Evolutionary conservation across 1,284 basidiomycete genomes (phyloP).

Genomic region (Ustilago bromivora): DNA sequence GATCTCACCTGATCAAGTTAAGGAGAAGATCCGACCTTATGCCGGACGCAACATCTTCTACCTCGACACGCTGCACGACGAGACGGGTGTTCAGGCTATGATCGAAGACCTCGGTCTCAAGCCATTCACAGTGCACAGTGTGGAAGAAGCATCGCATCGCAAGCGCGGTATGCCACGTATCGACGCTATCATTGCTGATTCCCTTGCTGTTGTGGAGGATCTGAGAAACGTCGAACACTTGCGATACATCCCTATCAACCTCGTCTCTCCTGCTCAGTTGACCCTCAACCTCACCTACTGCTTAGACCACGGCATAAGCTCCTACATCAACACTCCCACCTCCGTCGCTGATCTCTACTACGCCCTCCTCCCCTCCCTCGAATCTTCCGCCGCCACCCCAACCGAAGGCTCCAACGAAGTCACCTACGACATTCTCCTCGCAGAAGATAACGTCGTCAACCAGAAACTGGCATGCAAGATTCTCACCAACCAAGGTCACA

Average conservation of each 20-base stretch:
- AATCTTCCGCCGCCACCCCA: slow-evolving; percentile 88
- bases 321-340: slow-evolving; percentile 90
- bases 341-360: slow-evolving; percentile 89
- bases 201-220: slow-evolving; percentile 83
- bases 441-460: slow-evolving; percentile 98
- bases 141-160: slow-evolving; percentile 79
- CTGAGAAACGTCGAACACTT: slow-evolving; percentile 93
- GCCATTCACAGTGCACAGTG: slow-evolving; percentile 81
- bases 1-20: slow-evolving; percentile 58
- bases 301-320: slow-evolving; percentile 88
- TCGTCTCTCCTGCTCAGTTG: slow-evolving; percentile 76
- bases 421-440: slow-evolving; percentile 91
- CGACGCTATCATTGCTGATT: slow-evolving; percentile 96
- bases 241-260: slow-evolving; percentile 94
- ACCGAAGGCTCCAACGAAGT: slow-evolving; percentile 82
- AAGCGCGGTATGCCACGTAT: slow-evolving; percentile 85
- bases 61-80: slow-evolving; percentile 86
- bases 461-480: slow-evolving; percentile 97
- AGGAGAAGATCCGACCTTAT: slow-evolving; percentile 67
- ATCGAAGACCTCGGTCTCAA: slow-evolving; percentile 86
- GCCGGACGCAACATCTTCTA: slow-evolving; percentile 76
- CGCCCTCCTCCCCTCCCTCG: slow-evolving; percentile 91
- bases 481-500: slow-evolving; percentile 94
- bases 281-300: slow-evolving; percentile 74
- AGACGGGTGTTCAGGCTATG: slow-evolving; percentile 81